Evolutionary conservation across 1,139 yeast genomes (phyloP), one percentile per base, ranked within the genome.

Genomic region (Candida sanyaensis): DNA sequence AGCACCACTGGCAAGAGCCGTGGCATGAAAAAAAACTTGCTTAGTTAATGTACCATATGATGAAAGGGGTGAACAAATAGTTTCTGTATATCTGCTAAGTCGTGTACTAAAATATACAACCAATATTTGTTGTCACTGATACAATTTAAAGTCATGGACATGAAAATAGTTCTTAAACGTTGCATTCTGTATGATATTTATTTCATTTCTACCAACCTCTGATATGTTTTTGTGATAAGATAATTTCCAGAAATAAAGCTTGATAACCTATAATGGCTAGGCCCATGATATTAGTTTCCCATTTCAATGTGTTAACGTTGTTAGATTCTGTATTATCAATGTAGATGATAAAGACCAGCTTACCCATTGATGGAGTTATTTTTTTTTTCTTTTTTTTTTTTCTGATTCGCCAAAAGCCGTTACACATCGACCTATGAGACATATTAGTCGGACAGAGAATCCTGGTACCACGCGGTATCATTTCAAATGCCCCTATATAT

Each of bases 11-110:
- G 89, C 83, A 46, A 86, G 68, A 52, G 88, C 84, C 68, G 88
- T 71, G 24, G 96, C n/a, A 97, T 45, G 88, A 69, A 58, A 88
- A 70, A 88, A 73, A 24, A 78, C 72, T 51, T 72, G 77, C 46
- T 69, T 71, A 5, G 82, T 63, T 54, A 80, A 70, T 32, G 83
- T 77, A 55, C 84, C 84, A 71, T 90, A 91, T 48, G 88, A 75
- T 0, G 95, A 79, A 46, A 91, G 72, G 10, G 96, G 86, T 0
- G 97, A 80, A 61, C 91, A 91, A n/a, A 90, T 82, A 32, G 78
- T 70, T 2, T 90, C 92, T 1, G 96, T 85, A 51, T 75, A 73
- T 54, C 81, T 75, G 23, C 73, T 66, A 41, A 76, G 46, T 68
- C 53, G 52, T 11, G 57, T 53, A 5, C 83, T 67, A 37, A 77